Base-by-base conservation (phyloP, 2,329 filamentous ascomycete species). In the Exophiala oligosperma region DNA sequence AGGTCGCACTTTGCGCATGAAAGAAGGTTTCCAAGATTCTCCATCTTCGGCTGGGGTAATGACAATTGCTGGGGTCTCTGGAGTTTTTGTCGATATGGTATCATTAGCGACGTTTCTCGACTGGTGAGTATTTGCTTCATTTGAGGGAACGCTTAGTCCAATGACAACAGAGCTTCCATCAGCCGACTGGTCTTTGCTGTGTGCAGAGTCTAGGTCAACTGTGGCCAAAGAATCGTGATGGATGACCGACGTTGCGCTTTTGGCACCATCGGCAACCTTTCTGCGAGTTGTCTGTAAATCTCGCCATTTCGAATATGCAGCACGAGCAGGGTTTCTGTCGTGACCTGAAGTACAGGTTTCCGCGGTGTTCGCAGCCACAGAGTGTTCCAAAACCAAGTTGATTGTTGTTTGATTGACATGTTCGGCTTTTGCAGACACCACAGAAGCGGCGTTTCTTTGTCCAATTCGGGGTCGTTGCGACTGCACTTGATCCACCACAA, bases 141-240 rank as follows among this genome's bases (percentile, higher is more conserved):
- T 60, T 44, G 66, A 67, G 29, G 76, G 73, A 17, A 79, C 68
- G 3, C 71, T 73, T 8, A 78, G 69, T 9, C 78, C 77, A 53
- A 80, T 80, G 58, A 77, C 70, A 14, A 80, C 75, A 11, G 75
- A 72, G 11, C 75, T 67, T 58, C 77, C 76, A 1, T 74, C 76
- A 2, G 77, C 76, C 2, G 77, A 79, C 4, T 78, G 60, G 5
- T 26, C 55, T 44, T 35, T 54, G 6, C 21, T 26, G n/a, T 35
- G 14, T 5, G 40, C 40, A 7, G 40, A 21, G 9, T 21, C 40
- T 14, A 43, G 40, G 40, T 43, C 40, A 4, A 29, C 12, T 9
- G 24, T 32, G 24, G n/a, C 46, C 9, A 48, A 28, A 17, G 29
- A 38, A 28, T 3, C 26, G 49, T 47, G 48, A 56, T 28, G 43